A percentile compares a stretch with the other conserved stretches of the same genome.
Evolutionary conservation across 768 basidiomycete species (phyloP).

Genomic region (Sistotremastrum suecicum): DNA sequence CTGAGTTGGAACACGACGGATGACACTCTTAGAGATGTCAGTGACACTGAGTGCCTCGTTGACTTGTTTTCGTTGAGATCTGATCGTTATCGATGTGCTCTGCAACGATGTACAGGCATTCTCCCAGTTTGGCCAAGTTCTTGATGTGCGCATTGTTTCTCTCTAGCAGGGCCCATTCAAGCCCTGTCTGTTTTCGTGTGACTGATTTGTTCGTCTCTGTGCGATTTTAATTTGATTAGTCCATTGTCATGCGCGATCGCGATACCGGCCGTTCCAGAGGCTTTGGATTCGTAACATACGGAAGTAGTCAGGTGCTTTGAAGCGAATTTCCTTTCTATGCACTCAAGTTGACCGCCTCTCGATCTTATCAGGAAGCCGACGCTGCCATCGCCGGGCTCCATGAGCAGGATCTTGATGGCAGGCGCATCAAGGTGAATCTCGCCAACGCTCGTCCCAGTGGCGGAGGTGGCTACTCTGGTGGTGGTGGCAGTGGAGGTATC

Average conservation of each 20-base stretch:
- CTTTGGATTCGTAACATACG: slow-evolving; percentile 89
- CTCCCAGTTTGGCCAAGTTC: slow-evolving; percentile 62
- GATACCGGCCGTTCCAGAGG: slow-evolving; percentile 95
- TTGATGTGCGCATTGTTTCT: slow-evolving; percentile 71
- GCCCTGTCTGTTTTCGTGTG: slow-evolving; percentile 6
- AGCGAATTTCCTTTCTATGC: not conserved
- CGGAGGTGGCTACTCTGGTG: slow-evolving; percentile 19
- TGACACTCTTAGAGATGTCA: slow-evolving; percentile 78
- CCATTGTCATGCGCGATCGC: slow-evolving; percentile 97
- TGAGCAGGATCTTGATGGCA: slow-evolving; percentile 88
- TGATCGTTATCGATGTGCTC: slow-evolving; percentile 28
- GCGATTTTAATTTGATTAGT: slow-evolving; percentile 38
- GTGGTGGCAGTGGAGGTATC: slow-evolving; percentile 14
- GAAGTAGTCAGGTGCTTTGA: slow-evolving; percentile 15
- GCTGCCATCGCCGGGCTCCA: slow-evolving; percentile 65
- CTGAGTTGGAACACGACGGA: slow-evolving; percentile 95
- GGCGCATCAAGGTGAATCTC: slow-evolving; percentile 78
- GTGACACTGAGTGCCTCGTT: slow-evolving; percentile 34
- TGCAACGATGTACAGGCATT: slow-evolving; percentile 53
- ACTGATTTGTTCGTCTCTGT: slow-evolving; percentile 14
- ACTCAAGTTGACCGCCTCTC: too few species aligned
- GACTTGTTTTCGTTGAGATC: slow-evolving; percentile 18
- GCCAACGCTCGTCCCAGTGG: slow-evolving; percentile 55
- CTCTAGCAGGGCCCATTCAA: slow-evolving; percentile 16
- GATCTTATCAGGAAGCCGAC: slow-evolving; percentile 45